These are phyloP conservation scores for Collybia mongolica DNA, from an alignment of 768 basidiomycete species.

Conservation along the genomic window DNA sequence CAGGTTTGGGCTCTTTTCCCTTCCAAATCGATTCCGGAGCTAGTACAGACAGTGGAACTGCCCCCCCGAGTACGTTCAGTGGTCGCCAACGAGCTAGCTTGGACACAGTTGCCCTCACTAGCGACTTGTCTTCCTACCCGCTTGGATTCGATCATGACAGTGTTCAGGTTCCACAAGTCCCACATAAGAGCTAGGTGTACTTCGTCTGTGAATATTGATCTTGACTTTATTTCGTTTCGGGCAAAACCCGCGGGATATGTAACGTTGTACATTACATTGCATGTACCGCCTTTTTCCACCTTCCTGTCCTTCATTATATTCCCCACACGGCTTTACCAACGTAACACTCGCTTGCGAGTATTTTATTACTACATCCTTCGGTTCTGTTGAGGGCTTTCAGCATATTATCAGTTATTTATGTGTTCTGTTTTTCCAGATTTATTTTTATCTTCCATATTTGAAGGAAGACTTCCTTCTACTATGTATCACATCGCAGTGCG, in stretches of 20 bases:
- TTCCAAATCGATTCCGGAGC: constrained; percentile 79
- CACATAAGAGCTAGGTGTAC: constrained; percentile 12
- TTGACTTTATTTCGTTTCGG: constrained; percentile 7
- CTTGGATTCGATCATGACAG: constrained; percentile 66
- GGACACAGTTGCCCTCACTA: constrained; percentile 82
- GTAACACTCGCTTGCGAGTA: constrained; percentile 8
- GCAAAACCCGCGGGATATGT: constrained; percentile 11
- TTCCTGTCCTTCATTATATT: constrained; percentile 2
- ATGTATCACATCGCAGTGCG: too few relatives aligned
- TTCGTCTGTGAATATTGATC: constrained; percentile 1
- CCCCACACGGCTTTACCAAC: neutral
- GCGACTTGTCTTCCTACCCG: constrained; percentile 81
- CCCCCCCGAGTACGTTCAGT: constrained; percentile 35
- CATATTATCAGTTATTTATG: constrained; percentile 8
- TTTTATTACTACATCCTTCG: neutral
- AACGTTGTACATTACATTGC: constrained; percentile 16
- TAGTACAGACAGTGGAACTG: constrained; percentile 28
- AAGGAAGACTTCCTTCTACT: neutral
- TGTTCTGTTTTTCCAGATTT: constrained; percentile 4
- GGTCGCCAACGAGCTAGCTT: constrained; percentile 74
- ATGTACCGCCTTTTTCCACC: neutral
- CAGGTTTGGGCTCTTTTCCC: constrained; percentile 81
- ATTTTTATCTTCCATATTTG: neutral
- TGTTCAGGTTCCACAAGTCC: constrained; percentile 22
- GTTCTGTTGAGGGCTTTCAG: constrained; percentile 5